phyloP scores from a whole-genome alignment of 148 eudicot species.

The Spergularia marina region DNA sequence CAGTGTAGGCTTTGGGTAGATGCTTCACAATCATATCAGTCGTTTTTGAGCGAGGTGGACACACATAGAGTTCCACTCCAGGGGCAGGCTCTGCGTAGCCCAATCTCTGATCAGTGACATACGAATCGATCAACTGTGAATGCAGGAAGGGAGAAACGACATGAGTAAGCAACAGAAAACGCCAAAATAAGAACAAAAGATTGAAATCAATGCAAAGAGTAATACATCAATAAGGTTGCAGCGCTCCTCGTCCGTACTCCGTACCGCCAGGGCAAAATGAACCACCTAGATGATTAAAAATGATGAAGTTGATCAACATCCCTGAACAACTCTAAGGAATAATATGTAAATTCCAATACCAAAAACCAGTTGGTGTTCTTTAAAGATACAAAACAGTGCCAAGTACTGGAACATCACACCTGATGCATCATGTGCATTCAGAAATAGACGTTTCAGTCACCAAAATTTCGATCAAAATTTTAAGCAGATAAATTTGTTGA shows the following conservation, averaged over 20 bases:
- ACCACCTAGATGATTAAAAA: constrained; percentile 4
- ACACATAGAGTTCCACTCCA: constrained; percentile 76
- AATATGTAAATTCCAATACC: not conserved
- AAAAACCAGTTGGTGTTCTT: not conserved
- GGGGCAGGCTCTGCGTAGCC: constrained; percentile 83
- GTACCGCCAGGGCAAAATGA: constrained; percentile 15
- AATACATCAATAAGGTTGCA: constrained; percentile 16
- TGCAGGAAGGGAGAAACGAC: not conserved
- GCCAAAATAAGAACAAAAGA: not conserved
- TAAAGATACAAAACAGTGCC: too few species aligned
- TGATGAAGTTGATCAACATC: not conserved
- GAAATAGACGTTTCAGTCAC: too few species aligned
- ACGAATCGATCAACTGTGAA: constrained; percentile 68
- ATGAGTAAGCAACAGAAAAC: not conserved
- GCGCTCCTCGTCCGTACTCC: constrained; percentile 11
- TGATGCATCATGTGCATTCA: too few species aligned
- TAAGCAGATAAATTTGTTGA: too few species aligned
- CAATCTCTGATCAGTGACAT: constrained; percentile 61
- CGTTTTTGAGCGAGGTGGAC: constrained; percentile 58
- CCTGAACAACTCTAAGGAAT: not conserved
- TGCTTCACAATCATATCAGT: constrained; percentile 59
- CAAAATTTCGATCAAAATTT: too few species aligned
- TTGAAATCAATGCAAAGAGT: not conserved
- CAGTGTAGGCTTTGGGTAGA: constrained; percentile 47
- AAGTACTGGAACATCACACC: not conserved